phyloP scores from a whole-genome alignment of 768 basidiomycete genomes.

The Amyloporia xantha region DNA sequence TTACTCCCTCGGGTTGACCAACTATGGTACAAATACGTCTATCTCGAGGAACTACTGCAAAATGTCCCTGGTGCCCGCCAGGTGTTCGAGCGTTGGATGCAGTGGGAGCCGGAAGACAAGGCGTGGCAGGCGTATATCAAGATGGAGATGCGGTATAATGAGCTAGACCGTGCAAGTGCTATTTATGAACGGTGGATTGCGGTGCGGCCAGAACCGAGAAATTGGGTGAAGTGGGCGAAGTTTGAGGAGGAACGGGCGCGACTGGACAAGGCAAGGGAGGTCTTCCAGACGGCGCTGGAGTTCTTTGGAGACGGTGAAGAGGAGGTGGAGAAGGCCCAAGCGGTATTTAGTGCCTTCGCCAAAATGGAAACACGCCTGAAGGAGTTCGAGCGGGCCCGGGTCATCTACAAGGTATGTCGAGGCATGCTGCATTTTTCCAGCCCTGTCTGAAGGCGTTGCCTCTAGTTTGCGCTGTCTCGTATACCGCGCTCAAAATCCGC shows the following conservation, averaged over 20 bases:
- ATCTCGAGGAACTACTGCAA: constrained; percentile 93
- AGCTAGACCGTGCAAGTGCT: constrained; percentile 84
- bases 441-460: too few species aligned
- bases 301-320: constrained; percentile 60
- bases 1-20: constrained; percentile 94
- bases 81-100: constrained; percentile 99
- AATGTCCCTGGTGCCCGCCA: constrained; percentile 96
- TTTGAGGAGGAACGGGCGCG: constrained; percentile 56
- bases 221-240: constrained; percentile 63
- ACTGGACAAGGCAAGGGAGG: constrained; percentile 58
- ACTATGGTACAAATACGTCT: constrained; percentile 99
- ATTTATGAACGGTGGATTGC: constrained; percentile 92
- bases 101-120: constrained; percentile 99
- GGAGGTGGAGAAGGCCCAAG: constrained; percentile 76
- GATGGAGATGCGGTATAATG: constrained; percentile 89
- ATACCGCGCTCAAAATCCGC: constrained; percentile 90
- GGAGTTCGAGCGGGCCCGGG: constrained; percentile 93
- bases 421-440: too few species aligned
- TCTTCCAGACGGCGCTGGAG: constrained; percentile 60
- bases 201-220: constrained; percentile 56
- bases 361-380: constrained; percentile 97
- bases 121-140: constrained; percentile 99
- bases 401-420: constrained; percentile 89
- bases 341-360: constrained; percentile 87
- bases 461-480: constrained; percentile 88